These are phyloP conservation scores for Eremomyces bilateralis DNA, from an alignment of 495 filamentous ascomycete species.

Conservation along the genomic window DNA sequence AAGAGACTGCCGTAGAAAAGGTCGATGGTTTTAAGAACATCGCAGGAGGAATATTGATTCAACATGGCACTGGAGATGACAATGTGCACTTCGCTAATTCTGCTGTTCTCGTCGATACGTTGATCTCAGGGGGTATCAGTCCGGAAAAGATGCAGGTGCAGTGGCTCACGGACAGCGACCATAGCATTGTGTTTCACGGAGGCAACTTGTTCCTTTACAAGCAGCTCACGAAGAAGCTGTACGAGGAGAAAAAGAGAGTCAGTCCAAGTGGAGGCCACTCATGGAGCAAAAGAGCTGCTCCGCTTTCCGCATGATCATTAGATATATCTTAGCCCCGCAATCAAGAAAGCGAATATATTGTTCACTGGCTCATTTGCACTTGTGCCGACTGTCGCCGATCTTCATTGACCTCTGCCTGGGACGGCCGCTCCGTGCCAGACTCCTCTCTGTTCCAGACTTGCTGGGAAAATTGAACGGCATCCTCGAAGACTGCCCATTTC, in stretches of 20 bases:
- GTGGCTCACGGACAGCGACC: constrained; percentile 33
- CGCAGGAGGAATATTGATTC: constrained; percentile 27
- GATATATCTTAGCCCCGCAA: too few relatives aligned
- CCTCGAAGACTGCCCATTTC: neutral
- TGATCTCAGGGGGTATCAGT: constrained; percentile 26
- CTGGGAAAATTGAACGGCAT: neutral
- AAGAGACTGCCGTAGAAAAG: constrained; percentile 22
- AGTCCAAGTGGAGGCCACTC: too few relatives aligned
- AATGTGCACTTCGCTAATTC: constrained; percentile 39
- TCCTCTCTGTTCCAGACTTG: too few relatives aligned
- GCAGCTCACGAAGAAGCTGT: constrained; percentile 27
- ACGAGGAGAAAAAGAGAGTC: too few relatives aligned
- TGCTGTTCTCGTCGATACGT: constrained; percentile 27
- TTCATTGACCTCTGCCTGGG: too few relatives aligned
- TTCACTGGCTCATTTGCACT: too few relatives aligned
- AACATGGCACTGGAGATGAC: constrained; percentile 36
- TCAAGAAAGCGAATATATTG: too few relatives aligned
- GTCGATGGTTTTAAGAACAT: constrained; percentile 29
- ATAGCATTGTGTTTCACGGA: constrained; percentile 26
- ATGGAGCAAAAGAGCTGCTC: too few relatives aligned
- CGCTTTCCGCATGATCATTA: too few relatives aligned
- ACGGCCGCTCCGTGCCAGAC: too few relatives aligned
- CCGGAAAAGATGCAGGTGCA: constrained; percentile 29
- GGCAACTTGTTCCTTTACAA: constrained; percentile 26
- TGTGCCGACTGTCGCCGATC: too few relatives aligned